A percentile compares a stretch with the other conserved stretches of the same genome.
phyloP scores from a whole-genome alignment of 2,329 filamentous ascomycete genomes.

The Ophiostoma himal-ulmi region DNA sequence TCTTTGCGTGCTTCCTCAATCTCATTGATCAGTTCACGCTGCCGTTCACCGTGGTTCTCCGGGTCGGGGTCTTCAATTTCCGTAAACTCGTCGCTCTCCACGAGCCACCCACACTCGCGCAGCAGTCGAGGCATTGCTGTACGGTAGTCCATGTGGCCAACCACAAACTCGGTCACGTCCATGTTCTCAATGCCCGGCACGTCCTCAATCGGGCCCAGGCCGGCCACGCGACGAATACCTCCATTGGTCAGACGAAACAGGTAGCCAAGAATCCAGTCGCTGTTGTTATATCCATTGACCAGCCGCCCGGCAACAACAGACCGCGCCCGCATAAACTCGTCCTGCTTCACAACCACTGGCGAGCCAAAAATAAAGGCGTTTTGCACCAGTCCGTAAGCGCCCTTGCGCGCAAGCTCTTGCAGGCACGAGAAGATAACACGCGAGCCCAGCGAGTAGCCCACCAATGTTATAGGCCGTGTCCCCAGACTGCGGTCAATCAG shows the following conservation, averaged over 20 bases:
- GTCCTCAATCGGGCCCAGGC: conserved; percentile 67
- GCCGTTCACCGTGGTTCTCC: conserved; percentile 79
- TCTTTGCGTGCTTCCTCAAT: conserved; percentile 90
- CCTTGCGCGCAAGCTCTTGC: conserved; percentile 75
- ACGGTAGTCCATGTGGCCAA: conserved; percentile 95
- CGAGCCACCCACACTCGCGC: conserved; percentile 81
- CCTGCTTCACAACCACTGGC: conserved; percentile 82
- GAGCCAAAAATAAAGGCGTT: conserved; percentile 95
- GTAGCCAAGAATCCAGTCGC: conserved; percentile 96
- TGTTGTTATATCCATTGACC: conserved; percentile 87
- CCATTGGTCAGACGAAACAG: conserved; percentile 91
- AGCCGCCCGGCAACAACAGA: conserved; percentile 89
- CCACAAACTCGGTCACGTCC: conserved; percentile 77
- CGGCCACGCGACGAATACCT: conserved; percentile 82
- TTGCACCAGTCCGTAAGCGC: conserved; percentile 80
- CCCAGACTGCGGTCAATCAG: conserved; percentile 87
- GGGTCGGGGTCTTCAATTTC: conserved; percentile 98
- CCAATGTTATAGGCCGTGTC: conserved; percentile 82
- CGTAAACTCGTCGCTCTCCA: conserved; percentile 87
- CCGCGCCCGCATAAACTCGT: conserved; percentile 76
- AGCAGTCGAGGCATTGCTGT: conserved; percentile 83
- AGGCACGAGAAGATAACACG: conserved; percentile 90
- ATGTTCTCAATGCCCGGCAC: conserved; percentile 84
- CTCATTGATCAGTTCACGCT: conserved; percentile 90
- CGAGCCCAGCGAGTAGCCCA: conserved; percentile 89